Base-by-base conservation (phyloP, 345 rosid species). In the Corymbia maculata region DNA sequence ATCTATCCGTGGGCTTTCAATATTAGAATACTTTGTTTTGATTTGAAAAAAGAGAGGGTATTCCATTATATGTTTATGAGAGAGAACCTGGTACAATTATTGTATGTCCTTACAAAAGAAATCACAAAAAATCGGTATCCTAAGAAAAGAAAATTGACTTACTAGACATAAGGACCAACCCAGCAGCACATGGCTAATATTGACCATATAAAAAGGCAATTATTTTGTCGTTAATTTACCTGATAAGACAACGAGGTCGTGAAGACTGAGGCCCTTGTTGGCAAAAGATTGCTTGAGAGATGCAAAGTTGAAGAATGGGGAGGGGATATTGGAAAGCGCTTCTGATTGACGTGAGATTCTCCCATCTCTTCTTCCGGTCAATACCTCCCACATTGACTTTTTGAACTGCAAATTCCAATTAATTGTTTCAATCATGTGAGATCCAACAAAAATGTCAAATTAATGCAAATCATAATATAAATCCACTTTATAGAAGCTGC, bases 321-420 rank as follows among this genome's bases (percentile, higher is more conserved):
- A 2, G 15, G 94, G 95, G n/a, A 94, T 88, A 28, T 89, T 75
- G 42, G 59, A 11, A 59, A 89, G 87, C 17, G 91, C 93, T 70
- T 91, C 92, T 3, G 88, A 75, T 50, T 59, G 88, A 55, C 87
- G 88, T 19, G 93, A 93, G 7, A 89, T 89, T 51, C 44, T 36
- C 52, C 95, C 91, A 52, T 94, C 95, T 59, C 94, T 94, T 89
- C 95, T 90, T 14, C 95, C 95, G 2, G 93, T 82, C 16, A 88
- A 88, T 45, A 91, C 94, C 44, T 70, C 82, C 95, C 95, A 93
- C 66, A 90, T 86, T 6, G 94, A 90, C 84, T 91, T 91, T 22
- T 90, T 89, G 57, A 90, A 89, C 94, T 94, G 89, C 89, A 51
- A 30, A 70, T 32, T 45, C 32, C 80, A 70, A 32, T 70, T 16